Evolutionary conservation across 768 basidiomycete species (phyloP), one percentile per base, ranked within the genome.

Genomic region (Russula sp.): DNA sequence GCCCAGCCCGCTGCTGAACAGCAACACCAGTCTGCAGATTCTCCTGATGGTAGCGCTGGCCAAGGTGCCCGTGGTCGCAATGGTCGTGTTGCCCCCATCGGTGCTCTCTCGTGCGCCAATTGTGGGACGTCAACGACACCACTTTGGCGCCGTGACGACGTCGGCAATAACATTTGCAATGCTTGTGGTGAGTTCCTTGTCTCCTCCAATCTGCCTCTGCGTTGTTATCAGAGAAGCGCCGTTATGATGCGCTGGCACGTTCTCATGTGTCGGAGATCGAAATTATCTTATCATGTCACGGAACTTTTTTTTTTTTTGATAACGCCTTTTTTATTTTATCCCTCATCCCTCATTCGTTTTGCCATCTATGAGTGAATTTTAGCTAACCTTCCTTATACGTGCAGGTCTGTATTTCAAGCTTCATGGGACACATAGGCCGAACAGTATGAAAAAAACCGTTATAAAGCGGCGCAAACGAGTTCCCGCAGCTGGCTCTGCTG

Each of bases 401-500:
- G 59, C 72, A 98, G 96, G 96, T 61, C 83, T 99, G 10, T 99
- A 98, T 79, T 97, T 93, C 82, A 98, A 99, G 77, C 83, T 99
- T 14, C 97, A 99, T 78, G 94, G 94, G 54, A 92, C 92, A 2
- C 94, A 98, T 71, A 86, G 97, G 42, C 97, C 97, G 44, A 95
- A 94, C 68, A 92, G 94, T 67, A 96, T 99, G 94, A 98, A 97
- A 78, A 98, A 98, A 80, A 90, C 92, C 5, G 93, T 97, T 69
- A 99, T 99, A 83, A 99, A 99, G 79, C 85, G 97, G 38, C 82
- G 97, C 69, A 98, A 98, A 77, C 88, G 97, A 69, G 95, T 99
- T 48, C 94, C 97, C 40, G 95, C 96, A 57, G 93, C 89, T 11
- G 73, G 79, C 67, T 68, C 80, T 69, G 73, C 68, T 50, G 79